Evolutionary conservation across 805 yeast species (phyloP).

Genomic region (Lachancea sp.): DNA sequence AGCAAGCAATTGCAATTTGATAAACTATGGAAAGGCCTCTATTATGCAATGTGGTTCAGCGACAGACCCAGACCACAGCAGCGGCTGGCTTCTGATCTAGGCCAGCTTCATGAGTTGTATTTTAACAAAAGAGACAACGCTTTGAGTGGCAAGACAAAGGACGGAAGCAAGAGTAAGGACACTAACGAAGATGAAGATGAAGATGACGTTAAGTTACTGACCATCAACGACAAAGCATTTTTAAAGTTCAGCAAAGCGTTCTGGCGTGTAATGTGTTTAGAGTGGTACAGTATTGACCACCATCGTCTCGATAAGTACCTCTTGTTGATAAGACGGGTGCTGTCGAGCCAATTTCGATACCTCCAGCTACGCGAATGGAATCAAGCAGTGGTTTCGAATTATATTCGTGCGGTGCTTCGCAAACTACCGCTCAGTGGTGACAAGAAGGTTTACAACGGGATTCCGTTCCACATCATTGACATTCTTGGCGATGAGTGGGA

Average conservation of each 20-base stretch:
- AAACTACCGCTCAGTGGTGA: slow-evolving; percentile 53
- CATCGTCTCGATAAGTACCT: slow-evolving; percentile 82
- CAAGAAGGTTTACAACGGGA: slow-evolving; percentile 57
- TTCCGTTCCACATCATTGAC: slow-evolving; percentile 81
- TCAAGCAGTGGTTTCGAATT: slow-evolving; percentile 39
- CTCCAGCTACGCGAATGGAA: slow-evolving; percentile 53
- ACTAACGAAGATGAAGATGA: slow-evolving; percentile 1
- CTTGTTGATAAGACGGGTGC: slow-evolving; percentile 69
- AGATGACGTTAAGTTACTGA: slow-evolving; percentile 7
- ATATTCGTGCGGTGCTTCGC: slow-evolving; percentile 38
- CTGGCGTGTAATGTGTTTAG: slow-evolving; percentile 70
- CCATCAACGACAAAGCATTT: slow-evolving; percentile 31
- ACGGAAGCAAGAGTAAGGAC: background rate
- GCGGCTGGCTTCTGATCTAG: slow-evolving; percentile 66
- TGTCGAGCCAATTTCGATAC: slow-evolving; percentile 57
- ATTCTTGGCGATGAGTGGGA: slow-evolving; percentile 81
- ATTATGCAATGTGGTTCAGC: slow-evolving; percentile 92
- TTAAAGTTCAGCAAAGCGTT: slow-evolving; percentile 62
- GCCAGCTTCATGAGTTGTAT: slow-evolving; percentile 36
- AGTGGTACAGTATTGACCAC: slow-evolving; percentile 82
- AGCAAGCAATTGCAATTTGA: slow-evolving; percentile 51
- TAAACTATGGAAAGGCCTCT: slow-evolving; percentile 94
- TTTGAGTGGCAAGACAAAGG: background rate
- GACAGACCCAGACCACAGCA: slow-evolving; percentile 93
- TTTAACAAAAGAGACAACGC: slow-evolving; percentile 30